Conservation (phyloP, 2,329 filamentous ascomycete species). For the Beauveria scarabaeidicola region DNA sequence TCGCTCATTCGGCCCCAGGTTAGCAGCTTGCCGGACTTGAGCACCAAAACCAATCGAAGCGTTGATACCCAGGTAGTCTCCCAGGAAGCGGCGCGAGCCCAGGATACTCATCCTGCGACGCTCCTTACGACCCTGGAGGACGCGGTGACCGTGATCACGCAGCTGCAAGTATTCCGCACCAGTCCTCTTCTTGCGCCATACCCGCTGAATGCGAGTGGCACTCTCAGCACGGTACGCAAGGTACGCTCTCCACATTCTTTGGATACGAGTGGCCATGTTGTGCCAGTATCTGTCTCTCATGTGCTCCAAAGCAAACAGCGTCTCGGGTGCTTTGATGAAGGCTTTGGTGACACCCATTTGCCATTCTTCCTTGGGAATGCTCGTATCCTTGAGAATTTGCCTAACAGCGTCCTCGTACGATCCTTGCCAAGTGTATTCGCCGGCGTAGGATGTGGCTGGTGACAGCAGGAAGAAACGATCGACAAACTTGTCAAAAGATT, state of each 20-base stretch:
- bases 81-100: constrained; percentile 84
- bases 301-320: constrained; percentile 88
- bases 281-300: constrained; percentile 99
- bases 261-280: constrained; percentile 97
- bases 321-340: constrained; percentile 97
- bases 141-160: constrained; percentile 75
- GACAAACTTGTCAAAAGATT: constrained; percentile 96
- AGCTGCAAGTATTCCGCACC: constrained; percentile 84
- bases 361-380: constrained; percentile 90
- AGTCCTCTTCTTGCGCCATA: constrained; percentile 89
- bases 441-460: constrained; percentile 88
- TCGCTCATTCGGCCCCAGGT: constrained; percentile 63
- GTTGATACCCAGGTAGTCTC: constrained; percentile 87
- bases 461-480: constrained; percentile 95
- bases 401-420: constrained; percentile 79
- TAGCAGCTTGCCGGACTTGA: constrained; percentile 66
- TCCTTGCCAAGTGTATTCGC: constrained; percentile 93
- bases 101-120: constrained; percentile 83
- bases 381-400: constrained; percentile 93
- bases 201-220: constrained; percentile 85
- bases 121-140: constrained; percentile 82
- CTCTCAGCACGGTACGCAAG: constrained; percentile 87
- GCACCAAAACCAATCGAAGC: constrained; percentile 72
- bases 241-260: constrained; percentile 95
- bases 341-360: constrained; percentile 96